Base-by-base conservation (phyloP, 495 filamentous ascomycete species). In the Parathielavia hyrcaniae region DNA sequence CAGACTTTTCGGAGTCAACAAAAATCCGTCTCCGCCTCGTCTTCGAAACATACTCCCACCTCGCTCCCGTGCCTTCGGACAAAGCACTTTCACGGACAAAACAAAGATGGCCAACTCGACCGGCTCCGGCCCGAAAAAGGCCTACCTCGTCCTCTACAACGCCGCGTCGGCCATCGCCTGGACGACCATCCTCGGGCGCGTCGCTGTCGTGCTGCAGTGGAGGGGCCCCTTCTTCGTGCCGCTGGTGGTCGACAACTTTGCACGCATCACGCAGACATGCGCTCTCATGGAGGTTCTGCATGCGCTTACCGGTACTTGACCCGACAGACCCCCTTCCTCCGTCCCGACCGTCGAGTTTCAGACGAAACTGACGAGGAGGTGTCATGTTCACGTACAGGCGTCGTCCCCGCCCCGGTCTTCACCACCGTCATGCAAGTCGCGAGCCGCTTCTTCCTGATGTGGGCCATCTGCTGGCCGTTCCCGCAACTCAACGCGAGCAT, bases 361-460 rank as follows among this genome's bases (percentile, higher is more conserved):
- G 6, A 2, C 20, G 6, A 23, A 20, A 20, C 38, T 43, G 22
- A 45, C 45, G 39, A 19, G 13, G n/a, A 35, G 34, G 36, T 48
- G 13, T n/a, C n/a, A 12, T 41, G 41, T 1, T 22, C 7, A 35
- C 17, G 10, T 11, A 22, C 69, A 83, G 87, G 91, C 45, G 67
- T 96, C 61, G 89, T 96, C 55, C 86, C 91, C 61, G 86, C 91
- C 9, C 90, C 91, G 0, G 61, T 97, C 70, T 62, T 83, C 59
- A 97, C 92, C 3, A 96, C 92, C 11, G 69, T 78, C n/a, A 87
- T 96, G 79, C 92, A 97, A 72, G 90, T 97, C 46, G 79, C 86
- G 17, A 84, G 79, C 49, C 88, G 92, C 12, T 76, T 96, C 56
- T 79, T 95, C 46, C 83, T 97, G 45, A 84, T 95, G 49, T 95